phyloP scores from a whole-genome alignment of 1,284 basidiomycete species.

The Golubevia pallescens region DNA sequence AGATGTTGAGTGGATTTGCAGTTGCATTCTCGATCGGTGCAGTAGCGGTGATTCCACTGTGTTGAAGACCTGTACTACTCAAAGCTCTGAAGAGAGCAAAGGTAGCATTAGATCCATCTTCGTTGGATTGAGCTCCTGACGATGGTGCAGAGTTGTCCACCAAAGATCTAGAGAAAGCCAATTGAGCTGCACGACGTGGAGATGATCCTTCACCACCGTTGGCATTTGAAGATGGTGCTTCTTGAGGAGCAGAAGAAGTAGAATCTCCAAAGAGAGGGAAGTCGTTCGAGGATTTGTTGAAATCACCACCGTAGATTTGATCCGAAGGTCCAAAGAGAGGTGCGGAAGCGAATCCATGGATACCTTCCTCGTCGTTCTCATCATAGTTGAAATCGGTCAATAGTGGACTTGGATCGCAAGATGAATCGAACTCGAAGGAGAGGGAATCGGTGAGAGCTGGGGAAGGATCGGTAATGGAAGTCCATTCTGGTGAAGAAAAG shows the following conservation, averaged over 20 bases:
- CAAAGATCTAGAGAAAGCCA: conserved; percentile 11
- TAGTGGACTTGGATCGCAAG: conserved; percentile 47
- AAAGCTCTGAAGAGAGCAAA: conserved; percentile 14
- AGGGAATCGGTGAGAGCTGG: conserved; percentile 49
- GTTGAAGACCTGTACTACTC: conserved; percentile 42
- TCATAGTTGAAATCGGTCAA: conserved; percentile 43
- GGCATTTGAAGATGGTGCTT: conserved; percentile 15
- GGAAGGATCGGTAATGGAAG: conserved; percentile 28
- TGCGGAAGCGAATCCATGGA: neutral
- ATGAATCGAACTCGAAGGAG: conserved; percentile 48
- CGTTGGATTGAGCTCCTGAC: neutral
- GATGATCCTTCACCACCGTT: conserved; percentile 21
- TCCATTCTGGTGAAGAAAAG: conserved; percentile 1
- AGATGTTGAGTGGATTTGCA: conserved; percentile 21
- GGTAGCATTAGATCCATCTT: conserved; percentile 16
- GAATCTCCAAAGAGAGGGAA: conserved; percentile 46
- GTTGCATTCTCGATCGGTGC: conserved; percentile 27
- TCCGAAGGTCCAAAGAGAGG: neutral
- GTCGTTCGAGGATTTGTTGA: neutral
- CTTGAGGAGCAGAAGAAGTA: conserved; percentile 24
- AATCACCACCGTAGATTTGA: neutral
- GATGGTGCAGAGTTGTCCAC: conserved; percentile 37
- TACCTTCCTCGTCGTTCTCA: conserved; percentile 12
- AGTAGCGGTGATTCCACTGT: conserved; percentile 16
- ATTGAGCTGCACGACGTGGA: conserved; percentile 13